A percentile compares a stretch with the other conserved stretches of the same genome.
These are phyloP conservation scores for Handroanthus guayacan DNA, from an alignment of 257 asterid species.

Conservation along the genomic window DNA sequence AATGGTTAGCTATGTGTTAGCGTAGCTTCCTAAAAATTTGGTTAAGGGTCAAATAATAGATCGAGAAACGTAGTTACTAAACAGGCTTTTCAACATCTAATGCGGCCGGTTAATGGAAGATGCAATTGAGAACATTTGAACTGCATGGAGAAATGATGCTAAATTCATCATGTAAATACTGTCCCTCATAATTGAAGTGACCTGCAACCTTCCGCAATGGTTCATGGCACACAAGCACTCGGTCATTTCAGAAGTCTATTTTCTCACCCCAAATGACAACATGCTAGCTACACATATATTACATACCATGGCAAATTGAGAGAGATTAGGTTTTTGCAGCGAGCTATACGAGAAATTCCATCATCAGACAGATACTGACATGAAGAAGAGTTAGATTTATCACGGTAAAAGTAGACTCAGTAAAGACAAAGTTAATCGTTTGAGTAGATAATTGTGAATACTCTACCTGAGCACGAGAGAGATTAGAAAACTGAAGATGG, in stretches of 20 bases:
- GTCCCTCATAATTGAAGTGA: constrained; percentile 84
- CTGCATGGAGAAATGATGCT: neutral
- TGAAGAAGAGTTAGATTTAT: constrained; percentile 34
- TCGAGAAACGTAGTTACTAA: neutral
- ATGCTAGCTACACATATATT: constrained; percentile 11
- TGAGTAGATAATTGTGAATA: constrained; percentile 12
- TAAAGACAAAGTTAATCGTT: constrained; percentile 13
- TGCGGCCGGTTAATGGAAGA: neutral
- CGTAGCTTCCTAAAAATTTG: no score
- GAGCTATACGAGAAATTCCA: constrained; percentile 79
- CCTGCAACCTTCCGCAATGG: constrained; percentile 78
- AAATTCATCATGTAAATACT: constrained; percentile 19
- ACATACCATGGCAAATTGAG: constrained; percentile 88
- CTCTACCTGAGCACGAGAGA: constrained; percentile 96
- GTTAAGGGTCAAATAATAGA: neutral
- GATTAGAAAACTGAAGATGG: constrained; percentile 75
- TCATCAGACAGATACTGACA: constrained; percentile 87
- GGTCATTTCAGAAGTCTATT: constrained; percentile 8
- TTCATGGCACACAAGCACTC: constrained; percentile 33
- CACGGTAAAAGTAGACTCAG: neutral
- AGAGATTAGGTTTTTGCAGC: constrained; percentile 68
- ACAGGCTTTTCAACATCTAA: neutral
- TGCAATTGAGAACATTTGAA: constrained; percentile 4
- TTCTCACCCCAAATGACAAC: constrained; percentile 7
- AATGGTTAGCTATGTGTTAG: no score